phyloP scores from a whole-genome alignment of 331 rosid species.

The Acacia concinna region DNA sequence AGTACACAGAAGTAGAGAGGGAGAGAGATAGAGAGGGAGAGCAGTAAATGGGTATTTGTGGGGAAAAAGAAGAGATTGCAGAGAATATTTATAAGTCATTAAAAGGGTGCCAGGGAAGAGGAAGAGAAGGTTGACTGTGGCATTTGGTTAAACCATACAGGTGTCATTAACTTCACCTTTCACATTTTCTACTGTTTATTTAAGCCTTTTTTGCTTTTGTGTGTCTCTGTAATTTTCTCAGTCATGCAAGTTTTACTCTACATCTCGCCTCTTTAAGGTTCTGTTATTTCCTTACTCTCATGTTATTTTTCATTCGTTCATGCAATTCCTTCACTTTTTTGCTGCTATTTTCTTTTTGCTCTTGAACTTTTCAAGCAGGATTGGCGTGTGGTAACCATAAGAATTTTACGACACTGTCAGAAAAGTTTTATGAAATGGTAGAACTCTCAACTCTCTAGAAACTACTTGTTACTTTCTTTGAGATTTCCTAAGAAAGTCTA shows the following conservation, averaged over 20 bases:
- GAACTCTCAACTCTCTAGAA: background rate
- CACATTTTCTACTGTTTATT: background rate
- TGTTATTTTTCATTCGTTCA: background rate
- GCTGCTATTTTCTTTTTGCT: background rate
- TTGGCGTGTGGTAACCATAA: background rate
- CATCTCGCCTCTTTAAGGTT: background rate
- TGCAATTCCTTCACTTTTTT: background rate
- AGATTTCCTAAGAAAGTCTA: background rate
- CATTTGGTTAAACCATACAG: conserved; percentile 18
- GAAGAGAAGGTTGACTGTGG: conserved; percentile 40
- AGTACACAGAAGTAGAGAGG: background rate
- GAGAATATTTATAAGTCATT: conserved; percentile 39
- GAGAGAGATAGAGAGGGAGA: background rate
- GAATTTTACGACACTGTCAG: background rate
- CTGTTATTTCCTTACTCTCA: background rate
- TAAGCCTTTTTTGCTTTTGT: background rate
- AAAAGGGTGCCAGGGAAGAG: conserved; percentile 26
- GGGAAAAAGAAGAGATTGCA: conserved; percentile 21
- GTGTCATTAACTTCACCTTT: conserved; percentile 34
- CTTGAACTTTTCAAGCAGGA: background rate
- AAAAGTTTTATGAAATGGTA: background rate
- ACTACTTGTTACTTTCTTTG: background rate
- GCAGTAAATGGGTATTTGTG: background rate
- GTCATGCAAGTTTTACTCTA: conserved; percentile 22
- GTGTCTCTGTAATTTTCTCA: background rate